These are phyloP conservation scores for Geoglossum glabrum DNA, from an alignment of 495 filamentous ascomycete species.

Conservation along the genomic window DNA sequence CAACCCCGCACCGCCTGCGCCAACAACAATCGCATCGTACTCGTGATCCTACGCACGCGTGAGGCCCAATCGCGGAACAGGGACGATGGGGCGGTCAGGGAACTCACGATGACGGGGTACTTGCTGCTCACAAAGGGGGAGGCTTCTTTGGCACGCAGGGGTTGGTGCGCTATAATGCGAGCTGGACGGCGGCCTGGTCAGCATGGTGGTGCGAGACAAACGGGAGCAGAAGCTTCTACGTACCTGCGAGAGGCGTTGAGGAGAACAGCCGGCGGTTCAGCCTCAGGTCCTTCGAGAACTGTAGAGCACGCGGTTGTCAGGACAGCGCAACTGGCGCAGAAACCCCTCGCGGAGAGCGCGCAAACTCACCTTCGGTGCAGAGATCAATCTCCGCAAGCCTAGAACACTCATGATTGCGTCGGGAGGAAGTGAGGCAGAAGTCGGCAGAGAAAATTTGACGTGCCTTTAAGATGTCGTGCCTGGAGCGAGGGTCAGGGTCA, in stretches of 20 bases:
- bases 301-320: constrained; percentile 4
- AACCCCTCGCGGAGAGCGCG: constrained; percentile 4
- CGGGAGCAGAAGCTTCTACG: constrained; percentile 14
- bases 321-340: constrained; percentile 7
- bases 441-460: neutral
- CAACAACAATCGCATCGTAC: constrained; percentile 82
- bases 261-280: constrained; percentile 60
- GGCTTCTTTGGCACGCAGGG: constrained; percentile 80
- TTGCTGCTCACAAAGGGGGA: constrained; percentile 62
- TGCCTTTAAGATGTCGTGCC: neutral
- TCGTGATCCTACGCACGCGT: constrained; percentile 37
- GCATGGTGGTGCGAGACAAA: constrained; percentile 10
- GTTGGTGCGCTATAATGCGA: constrained; percentile 63
- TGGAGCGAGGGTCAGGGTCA: neutral
- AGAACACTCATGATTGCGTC: constrained; percentile 29
- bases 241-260: constrained; percentile 63
- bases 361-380: constrained; percentile 31
- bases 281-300: constrained; percentile 28
- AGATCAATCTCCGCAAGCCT: constrained; percentile 37
- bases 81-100: constrained; percentile 9
- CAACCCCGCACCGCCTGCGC: constrained; percentile 83
- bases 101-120: constrained; percentile 76
- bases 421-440: neutral
- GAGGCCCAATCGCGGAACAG: constrained; percentile 1
- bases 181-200: constrained; percentile 23